Conservation (phyloP, 2,329 filamentous ascomycete species). For the Proliferodiscus dingleyae region DNA sequence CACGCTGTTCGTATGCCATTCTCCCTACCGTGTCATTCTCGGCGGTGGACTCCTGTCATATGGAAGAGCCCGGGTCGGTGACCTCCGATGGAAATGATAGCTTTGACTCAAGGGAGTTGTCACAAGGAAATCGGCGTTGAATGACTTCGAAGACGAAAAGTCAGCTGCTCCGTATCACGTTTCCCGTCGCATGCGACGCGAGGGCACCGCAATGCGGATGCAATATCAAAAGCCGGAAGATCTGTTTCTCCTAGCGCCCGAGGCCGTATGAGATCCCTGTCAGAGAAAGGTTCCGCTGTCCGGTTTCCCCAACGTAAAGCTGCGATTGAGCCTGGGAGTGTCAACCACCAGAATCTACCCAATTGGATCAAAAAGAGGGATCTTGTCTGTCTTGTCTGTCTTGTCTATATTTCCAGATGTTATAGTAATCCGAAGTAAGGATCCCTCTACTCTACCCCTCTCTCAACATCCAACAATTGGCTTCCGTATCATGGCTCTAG, state of each 20-base stretch:
- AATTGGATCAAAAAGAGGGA: too few species aligned
- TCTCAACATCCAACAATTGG: too few species aligned
- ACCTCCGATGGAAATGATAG: constrained; percentile 7
- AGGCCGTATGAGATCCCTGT: too few species aligned
- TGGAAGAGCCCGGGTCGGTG: constrained; percentile 5
- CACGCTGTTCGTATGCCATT: constrained; percentile 32
- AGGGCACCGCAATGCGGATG: neutral
- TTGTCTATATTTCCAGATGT: too few species aligned
- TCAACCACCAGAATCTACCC: too few species aligned
- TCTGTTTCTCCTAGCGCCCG: constrained; percentile 5
- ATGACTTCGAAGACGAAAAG: constrained; percentile 9
- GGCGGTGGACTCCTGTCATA: constrained; percentile 9
- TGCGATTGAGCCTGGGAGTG: too few species aligned
- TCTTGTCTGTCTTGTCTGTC: too few species aligned
- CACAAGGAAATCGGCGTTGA: constrained; percentile 8
- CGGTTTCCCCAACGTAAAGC: too few species aligned
- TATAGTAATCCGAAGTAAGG: too few species aligned
- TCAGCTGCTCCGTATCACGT: constrained; percentile 16
- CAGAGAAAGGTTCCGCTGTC: too few species aligned
- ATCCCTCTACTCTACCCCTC: too few species aligned
- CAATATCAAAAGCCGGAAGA: neutral
- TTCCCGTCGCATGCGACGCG: constrained; percentile 4
- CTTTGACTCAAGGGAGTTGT: constrained; percentile 4
- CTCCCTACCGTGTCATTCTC: constrained; percentile 23
- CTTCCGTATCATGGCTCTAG: too few species aligned